Base-by-base conservation (phyloP, 2,329 filamentous ascomycete genomes). In the Neopestalotiopsis clavispora region DNA sequence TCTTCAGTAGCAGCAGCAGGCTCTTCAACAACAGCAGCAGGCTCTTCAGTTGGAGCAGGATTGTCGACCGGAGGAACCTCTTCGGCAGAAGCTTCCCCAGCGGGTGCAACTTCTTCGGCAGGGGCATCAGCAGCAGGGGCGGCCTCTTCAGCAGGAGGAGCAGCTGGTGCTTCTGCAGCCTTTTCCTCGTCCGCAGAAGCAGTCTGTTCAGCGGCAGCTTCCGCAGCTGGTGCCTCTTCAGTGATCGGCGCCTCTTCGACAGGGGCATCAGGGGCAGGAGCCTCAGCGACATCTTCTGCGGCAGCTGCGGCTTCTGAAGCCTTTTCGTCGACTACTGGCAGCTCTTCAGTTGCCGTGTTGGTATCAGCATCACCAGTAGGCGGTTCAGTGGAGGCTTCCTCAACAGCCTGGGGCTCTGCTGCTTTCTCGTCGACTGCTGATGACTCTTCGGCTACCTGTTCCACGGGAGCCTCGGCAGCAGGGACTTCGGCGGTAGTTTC, bases 401-500 rank as follows among this genome's bases (percentile, higher is more conserved):
- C 52, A 28, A 28, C 52, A 57, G 52, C 52, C 13, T n/a, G 52
- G n/a, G 52, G n/a, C 52, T 57, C 23, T 7, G 14, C 52, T n/a
- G 17, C 52, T 13, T n/a, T n/a, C 13, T 57, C 52, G 14, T 20
- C 52, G n/a, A 28, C 23, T 20, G 52, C 52, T 7, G 52, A 28
- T 57, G 34, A 38, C 6, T 57, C 52, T 28, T 57, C 52, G 14
- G 52, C 52, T 40, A 28, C 23, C 34, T 42, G 23, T 17, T 63
- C 60, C 40, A 45, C 60, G 17, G 60, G 4, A 34, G 60, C 17
- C 60, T 63, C 60, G 17, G 60, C n/a, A 38, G 60, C 23, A 40
- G 60, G 69, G 2, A 69, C 65, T 73, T 60, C 58, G 30, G 58
- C 58, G 17, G n/a, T n/a, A 60, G 12, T 34, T 60, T 5, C 5